Conservation (phyloP, 768 basidiomycete genomes). For the Boletus vinaceobasis region DNA sequence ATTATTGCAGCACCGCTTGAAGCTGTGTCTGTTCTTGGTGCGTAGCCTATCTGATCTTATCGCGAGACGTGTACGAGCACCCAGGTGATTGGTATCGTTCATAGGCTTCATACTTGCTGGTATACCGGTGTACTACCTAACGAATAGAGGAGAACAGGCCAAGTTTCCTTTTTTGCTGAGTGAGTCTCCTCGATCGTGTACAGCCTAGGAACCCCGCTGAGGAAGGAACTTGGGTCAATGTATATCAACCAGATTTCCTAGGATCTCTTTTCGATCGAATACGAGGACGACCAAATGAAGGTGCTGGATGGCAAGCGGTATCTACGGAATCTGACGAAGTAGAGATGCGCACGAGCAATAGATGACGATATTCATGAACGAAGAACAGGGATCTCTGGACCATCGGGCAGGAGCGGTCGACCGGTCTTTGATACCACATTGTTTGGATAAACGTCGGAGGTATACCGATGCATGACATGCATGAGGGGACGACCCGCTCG, state of each 20-base stretch:
- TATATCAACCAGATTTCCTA: constrained; percentile 36
- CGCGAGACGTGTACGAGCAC: not conserved
- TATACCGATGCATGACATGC: not conserved
- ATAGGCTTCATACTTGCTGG: constrained; percentile 76
- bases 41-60: constrained; percentile 16
- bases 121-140: constrained; percentile 80
- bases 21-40: constrained; percentile 83
- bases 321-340: constrained; percentile 66
- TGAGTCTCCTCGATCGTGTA: constrained; percentile 28
- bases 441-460: not conserved
- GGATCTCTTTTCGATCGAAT: constrained; percentile 43
- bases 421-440: not conserved
- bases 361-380: not conserved
- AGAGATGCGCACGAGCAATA: constrained; percentile 43
- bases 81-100: not conserved
- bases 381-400: not conserved
- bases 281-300: constrained; percentile 48
- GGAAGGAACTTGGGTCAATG: not conserved
- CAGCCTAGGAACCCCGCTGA: constrained; percentile 1
- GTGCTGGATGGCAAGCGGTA: constrained; percentile 74
- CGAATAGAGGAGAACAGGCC: constrained; percentile 49
- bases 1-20: constrained; percentile 89
- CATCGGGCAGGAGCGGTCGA: not conserved
- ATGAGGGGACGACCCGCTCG: not conserved
- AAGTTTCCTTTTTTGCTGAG: constrained; percentile 31